A percentile compares a stretch with the other conserved stretches of the same genome.
These are phyloP conservation scores for Inonotus obliquus DNA, from an alignment of 1,284 basidiomycete species.

Conservation along the genomic window DNA sequence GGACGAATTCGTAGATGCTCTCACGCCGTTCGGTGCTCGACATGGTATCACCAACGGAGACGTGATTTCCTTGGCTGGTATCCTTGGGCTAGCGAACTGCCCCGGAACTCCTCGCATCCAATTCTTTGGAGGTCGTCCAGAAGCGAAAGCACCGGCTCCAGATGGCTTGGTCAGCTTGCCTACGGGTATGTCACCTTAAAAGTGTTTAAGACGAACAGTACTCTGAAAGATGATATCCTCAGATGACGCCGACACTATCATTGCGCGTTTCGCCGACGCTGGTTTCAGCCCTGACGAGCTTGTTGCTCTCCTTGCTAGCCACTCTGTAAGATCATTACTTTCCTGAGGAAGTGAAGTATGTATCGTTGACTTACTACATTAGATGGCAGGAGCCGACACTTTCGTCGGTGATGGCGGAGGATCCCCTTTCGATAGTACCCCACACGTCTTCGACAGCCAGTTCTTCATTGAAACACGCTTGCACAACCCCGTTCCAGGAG, in stretches of 20 bases:
- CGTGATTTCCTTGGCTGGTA: slow-evolving; percentile 40
- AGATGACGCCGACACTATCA: slow-evolving; percentile 29
- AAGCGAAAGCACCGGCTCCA: slow-evolving; percentile 30
- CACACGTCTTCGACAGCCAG: slow-evolving; percentile 35
- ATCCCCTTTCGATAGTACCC: slow-evolving; percentile 38
- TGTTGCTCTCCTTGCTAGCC: slow-evolving; percentile 35
- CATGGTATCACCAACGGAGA: slow-evolving; percentile 36
- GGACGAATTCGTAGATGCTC: slow-evolving; percentile 32
- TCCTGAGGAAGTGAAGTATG: no score
- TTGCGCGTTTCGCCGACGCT: slow-evolving; percentile 35
- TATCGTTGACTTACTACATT: no score
- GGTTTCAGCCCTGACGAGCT: slow-evolving; percentile 35
- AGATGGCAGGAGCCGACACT: slow-evolving; percentile 33
- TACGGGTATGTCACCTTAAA: not conserved
- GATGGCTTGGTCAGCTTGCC: slow-evolving; percentile 12
- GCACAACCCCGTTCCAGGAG: slow-evolving; percentile 26
- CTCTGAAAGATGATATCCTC: slow-evolving; percentile 25
- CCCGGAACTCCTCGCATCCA: slow-evolving; percentile 37
- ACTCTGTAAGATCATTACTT: slow-evolving; percentile 21
- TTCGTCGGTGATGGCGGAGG: slow-evolving; percentile 32
- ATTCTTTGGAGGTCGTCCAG: slow-evolving; percentile 35
- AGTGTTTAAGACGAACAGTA: not conserved
- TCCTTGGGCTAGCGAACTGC: slow-evolving; percentile 37
- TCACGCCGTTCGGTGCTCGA: slow-evolving; percentile 30
- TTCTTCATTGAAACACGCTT: slow-evolving; percentile 37